Percentiles rank a stretch among this genome's conserved stretches.
Conservation (phyloP, 768 basidiomycete species). For the Gautieria morchelliformis region DNA sequence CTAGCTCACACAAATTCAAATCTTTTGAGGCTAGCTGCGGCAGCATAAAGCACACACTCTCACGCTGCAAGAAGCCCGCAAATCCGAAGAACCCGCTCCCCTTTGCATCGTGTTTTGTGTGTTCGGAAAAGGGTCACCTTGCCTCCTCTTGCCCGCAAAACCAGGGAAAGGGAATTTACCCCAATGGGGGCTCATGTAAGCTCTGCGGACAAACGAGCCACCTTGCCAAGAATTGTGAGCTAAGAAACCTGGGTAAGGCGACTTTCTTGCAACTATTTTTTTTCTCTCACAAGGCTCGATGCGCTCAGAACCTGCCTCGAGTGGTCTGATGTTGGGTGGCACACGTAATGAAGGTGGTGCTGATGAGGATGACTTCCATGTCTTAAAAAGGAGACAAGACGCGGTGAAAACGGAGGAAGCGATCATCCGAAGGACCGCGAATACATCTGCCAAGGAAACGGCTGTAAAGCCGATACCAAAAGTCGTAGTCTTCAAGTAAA, state of each 20-base stretch:
- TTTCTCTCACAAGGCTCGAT: neutral
- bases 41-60: conserved; percentile 66
- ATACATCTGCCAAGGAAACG: neutral
- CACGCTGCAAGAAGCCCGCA: conserved; percentile 60
- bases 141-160: conserved; percentile 79
- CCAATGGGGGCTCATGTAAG: conserved; percentile 85
- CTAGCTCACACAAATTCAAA: neutral
- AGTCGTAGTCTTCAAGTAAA: conserved; percentile 6
- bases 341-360: conserved; percentile 52
- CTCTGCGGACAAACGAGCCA: conserved; percentile 80
- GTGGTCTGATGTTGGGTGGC: conserved; percentile 34
- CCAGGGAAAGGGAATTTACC: conserved; percentile 72
- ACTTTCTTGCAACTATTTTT: neutral
- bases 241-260: conserved; percentile 44
- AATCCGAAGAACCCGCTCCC: conserved; percentile 65
- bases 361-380: conserved; percentile 94
- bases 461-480: conserved; percentile 4
- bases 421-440: conserved; percentile 13
- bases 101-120: conserved; percentile 89
- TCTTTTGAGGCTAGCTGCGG: conserved; percentile 53
- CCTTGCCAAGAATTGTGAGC: conserved; percentile 72
- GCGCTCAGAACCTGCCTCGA: conserved; percentile 28
- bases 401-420: conserved; percentile 57
- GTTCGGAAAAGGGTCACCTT: conserved; percentile 74
- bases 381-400: conserved; percentile 51